Conservation (phyloP, 1,139 yeast species). For the Sugiyamaella japonica region DNA sequence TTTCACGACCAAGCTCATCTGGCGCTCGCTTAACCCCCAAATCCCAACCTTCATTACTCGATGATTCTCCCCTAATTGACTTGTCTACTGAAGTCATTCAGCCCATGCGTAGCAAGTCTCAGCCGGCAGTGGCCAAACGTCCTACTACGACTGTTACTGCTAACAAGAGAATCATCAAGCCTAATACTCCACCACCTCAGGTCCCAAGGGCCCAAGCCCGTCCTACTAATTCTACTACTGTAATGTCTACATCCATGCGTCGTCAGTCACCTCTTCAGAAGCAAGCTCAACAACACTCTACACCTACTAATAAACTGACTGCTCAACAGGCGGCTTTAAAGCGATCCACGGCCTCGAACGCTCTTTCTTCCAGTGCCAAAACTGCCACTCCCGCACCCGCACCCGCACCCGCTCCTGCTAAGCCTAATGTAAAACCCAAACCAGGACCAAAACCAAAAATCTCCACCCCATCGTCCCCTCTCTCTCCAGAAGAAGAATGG, state of each 20-base stretch:
- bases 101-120: conserved; percentile 10
- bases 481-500: conserved; percentile 26
- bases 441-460: conserved; percentile 16
- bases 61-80: conserved; percentile 20
- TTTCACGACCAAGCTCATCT: neutral
- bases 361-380: conserved; percentile 13
- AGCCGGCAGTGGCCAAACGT: conserved; percentile 2
- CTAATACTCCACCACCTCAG: conserved; percentile 10
- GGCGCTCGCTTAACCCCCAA: neutral
- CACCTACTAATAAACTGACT: neutral
- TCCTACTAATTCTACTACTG: neutral
- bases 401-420: conserved; percentile 4
- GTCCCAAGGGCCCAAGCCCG: conserved; percentile 1
- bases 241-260: neutral
- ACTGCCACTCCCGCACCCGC: neutral
- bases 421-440: conserved; percentile 14
- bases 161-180: neutral
- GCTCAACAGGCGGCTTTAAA: conserved; percentile 10
- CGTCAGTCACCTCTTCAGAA: conserved; percentile 2
- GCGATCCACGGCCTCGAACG: conserved; percentile 10
- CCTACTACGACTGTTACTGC: neutral
- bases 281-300: neutral
- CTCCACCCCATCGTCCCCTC: conserved; percentile 1
- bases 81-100: conserved; percentile 15
- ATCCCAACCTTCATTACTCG: conserved; percentile 15